Evolutionary conservation across 1,139 yeast genomes (phyloP).

Genomic region (Trichomonascaceae sp.): DNA sequence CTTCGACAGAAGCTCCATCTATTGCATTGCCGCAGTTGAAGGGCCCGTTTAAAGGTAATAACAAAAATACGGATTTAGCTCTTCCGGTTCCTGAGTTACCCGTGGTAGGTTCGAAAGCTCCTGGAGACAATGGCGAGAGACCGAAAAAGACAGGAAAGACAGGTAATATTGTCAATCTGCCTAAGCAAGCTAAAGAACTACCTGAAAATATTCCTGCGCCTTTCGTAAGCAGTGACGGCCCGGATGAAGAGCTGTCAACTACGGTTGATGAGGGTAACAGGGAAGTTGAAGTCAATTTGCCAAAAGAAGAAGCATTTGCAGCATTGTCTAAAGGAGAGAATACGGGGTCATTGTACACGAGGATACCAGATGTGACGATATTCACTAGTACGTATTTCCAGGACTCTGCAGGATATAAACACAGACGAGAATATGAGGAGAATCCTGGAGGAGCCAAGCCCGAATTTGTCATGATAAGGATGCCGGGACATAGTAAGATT

Average conservation of each 20-base stretch:
- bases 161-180: background rate
- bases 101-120: constrained; percentile 3
- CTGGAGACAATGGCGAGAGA: background rate
- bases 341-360: background rate
- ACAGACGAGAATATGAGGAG: constrained; percentile 18
- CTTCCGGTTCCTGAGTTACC: constrained; percentile 16
- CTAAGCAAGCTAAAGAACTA: background rate
- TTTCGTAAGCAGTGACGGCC: constrained; percentile 1
- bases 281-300: background rate
- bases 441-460: background rate
- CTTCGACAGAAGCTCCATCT: constrained; percentile 9
- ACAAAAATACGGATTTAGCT: background rate
- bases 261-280: background rate
- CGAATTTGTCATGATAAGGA: constrained; percentile 6
- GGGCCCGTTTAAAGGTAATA: background rate
- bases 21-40: background rate
- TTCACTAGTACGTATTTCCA: constrained; percentile 14
- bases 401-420: constrained; percentile 16
- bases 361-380: constrained; percentile 7
- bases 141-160: background rate
- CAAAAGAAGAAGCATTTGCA: background rate
- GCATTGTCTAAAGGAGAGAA: background rate
- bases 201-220: background rate
- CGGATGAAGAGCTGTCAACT: background rate
- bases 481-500: background rate